Base-by-base conservation (phyloP, 495 filamentous ascomycete genomes). In the Aspergillus ellipticus region DNA sequence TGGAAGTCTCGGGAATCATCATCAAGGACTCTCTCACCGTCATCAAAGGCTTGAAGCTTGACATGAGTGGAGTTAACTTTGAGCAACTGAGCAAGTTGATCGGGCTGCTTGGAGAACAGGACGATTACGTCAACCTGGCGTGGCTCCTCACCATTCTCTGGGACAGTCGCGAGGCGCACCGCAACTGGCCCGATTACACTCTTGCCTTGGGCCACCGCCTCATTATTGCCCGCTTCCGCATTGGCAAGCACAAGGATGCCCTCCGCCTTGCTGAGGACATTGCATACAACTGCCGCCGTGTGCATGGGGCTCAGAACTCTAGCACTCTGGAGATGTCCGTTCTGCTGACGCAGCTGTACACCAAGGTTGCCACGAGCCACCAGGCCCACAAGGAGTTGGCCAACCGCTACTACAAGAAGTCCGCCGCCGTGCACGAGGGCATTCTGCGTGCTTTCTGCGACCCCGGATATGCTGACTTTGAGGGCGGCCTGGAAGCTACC, bases 271-370 rank as follows among this genome's bases (percentile, higher is more conserved):
- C 73, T n/a, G 71, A 75, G 58, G 73, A 75, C 37, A 71, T 74
- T n/a, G 68, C 72, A 2, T 75, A 75, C 60, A 75, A 75, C 57
- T 73, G 68, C 58, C 67, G 67, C n/a, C 69, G 70, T 22, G 72
- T 75, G 17, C 67, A 75, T 53, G 70, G 70, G n/a, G 55, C 67
- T 37, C 67, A 62, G 46, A 66, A 74, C 60, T 51, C 65, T 20
- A 69, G 55, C 46, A 72, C 72, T 11, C 57, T 75, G 15, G 66
- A 75, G 51, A 72, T 72, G 57, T 71, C 72, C 0, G 59, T 64
- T 8, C 61, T 75, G 5, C 58, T 74, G 2, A 69, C 72, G 2
- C 72, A 75, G 58, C 58, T 74, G 17, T 75, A 74, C 58, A 71
- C 69, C 9, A 60, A 61, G 1, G 57, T 74, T 17, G 70, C 62